Evolutionary conservation across 305 asterid genomes (phyloP), one percentile per base, ranked within the genome.

Genomic region (Withania somnifera): DNA sequence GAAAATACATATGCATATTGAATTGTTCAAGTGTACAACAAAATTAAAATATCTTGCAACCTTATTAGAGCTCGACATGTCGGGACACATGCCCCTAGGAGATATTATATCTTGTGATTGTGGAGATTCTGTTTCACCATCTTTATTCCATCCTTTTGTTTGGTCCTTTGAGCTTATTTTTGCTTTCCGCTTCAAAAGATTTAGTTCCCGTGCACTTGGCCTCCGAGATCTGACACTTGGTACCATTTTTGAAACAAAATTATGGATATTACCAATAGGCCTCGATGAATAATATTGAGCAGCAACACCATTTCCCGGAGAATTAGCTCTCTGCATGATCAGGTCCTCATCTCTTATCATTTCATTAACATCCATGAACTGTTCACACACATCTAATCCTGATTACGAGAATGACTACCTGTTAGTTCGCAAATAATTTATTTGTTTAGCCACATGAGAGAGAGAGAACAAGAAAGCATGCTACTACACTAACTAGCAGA

Each of bases 191-290:
- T 96, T 96, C 88, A 96, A 86, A 84, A 96, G 94, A 91, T 96
- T 96, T 82, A 96, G 86, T 86, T 96, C 99, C 88, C 99, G 90
- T 56, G 99, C 98, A 93, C 99, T 96, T 82, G 98, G 98, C 90
- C 98, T 87, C 88, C 98, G 87, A 71, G 98, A 91, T 87, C 95
- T 93, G 68, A 91, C 90, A 85, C 91, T 86, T 77, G 98, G 99
- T 54, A 89, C 98, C 93, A 93, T 88, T 80, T 88, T 90, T 42
- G 98, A 87, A 84, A 96, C 97, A 84, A 90, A 89, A 77, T 93
- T 95, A 88, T 88, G 92, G 84, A 96, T 87, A 89, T 90, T 91
- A 83, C 78, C 89, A 32, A 82, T 87, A 53, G 97, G 92, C 82
- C 88, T 89, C 7, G 97, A 86, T 30, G 98, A 85, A 83, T 84